Conservation (phyloP, 176 grass and related monocot genomes). For the Puccinellia tenuiflora region DNA sequence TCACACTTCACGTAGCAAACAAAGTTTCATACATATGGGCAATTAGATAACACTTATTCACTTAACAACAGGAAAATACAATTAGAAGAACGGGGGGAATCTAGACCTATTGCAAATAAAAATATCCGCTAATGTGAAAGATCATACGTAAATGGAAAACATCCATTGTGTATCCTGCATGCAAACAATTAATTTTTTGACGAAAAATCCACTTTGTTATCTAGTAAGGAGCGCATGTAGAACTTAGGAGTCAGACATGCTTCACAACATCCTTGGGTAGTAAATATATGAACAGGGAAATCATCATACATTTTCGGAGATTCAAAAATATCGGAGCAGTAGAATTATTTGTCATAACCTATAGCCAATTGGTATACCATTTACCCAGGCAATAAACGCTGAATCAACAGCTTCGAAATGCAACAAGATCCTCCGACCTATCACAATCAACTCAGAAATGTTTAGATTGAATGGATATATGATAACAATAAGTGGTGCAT, state of each 20-base stretch:
- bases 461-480: neutral
- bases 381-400: constrained; percentile 92
- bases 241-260: neutral
- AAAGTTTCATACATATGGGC: neutral
- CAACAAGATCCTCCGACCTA: constrained; percentile 85
- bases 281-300: neutral
- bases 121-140: neutral
- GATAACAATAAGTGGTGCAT: neutral
- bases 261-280: neutral
- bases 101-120: neutral
- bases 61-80: neutral
- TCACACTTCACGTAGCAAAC: neutral
- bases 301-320: neutral
- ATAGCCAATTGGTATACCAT: constrained; percentile 72
- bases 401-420: constrained; percentile 98
- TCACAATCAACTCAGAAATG: constrained; percentile 19
- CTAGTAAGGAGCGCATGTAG: neutral
- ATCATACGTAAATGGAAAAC: neutral
- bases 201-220: neutral
- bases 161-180: neutral
- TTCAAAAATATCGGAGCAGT: neutral
- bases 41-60: neutral
- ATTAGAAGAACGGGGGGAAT: neutral
- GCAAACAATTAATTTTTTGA: neutral
- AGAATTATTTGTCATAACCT: constrained; percentile 44